Conservation (phyloP, 1,284 basidiomycete genomes). For the Calocybe gambosa region DNA sequence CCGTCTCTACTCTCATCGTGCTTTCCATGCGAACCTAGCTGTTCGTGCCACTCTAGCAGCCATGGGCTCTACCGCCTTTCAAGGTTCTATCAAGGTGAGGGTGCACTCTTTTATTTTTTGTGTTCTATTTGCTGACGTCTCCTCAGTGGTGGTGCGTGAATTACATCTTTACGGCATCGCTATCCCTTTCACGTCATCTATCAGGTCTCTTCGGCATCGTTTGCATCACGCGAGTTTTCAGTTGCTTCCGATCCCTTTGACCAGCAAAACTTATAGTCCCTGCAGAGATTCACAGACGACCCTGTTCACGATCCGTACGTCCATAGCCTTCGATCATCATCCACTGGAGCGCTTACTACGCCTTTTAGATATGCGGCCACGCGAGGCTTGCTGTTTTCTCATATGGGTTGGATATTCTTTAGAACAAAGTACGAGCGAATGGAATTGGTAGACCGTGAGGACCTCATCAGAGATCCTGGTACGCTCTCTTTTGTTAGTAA, state of each 20-base stretch:
- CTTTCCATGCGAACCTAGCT: conserved; percentile 53
- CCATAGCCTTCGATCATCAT: neutral
- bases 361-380: conserved; percentile 61
- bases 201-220: conserved; percentile 69
- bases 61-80: conserved; percentile 63
- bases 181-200: neutral
- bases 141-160: conserved; percentile 42
- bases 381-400: conserved; percentile 66
- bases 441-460: conserved; percentile 58
- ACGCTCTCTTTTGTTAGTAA: conserved; percentile 11
- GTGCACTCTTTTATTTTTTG: neutral
- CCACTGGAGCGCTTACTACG: neutral
- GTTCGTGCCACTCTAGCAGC: conserved; percentile 56
- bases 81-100: conserved; percentile 35
- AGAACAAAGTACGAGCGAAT: conserved; percentile 66
- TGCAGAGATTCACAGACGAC: conserved; percentile 70
- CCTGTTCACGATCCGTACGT: conserved; percentile 65
- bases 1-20: conserved; percentile 68
- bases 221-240: conserved; percentile 58
- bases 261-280: neutral
- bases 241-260: neutral
- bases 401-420: conserved; percentile 83
- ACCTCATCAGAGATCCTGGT: conserved; percentile 71
- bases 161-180: neutral
- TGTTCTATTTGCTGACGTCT: conserved; percentile 3